Conservation (phyloP, 345 rosid genomes). For the Acer yangbiense region DNA sequence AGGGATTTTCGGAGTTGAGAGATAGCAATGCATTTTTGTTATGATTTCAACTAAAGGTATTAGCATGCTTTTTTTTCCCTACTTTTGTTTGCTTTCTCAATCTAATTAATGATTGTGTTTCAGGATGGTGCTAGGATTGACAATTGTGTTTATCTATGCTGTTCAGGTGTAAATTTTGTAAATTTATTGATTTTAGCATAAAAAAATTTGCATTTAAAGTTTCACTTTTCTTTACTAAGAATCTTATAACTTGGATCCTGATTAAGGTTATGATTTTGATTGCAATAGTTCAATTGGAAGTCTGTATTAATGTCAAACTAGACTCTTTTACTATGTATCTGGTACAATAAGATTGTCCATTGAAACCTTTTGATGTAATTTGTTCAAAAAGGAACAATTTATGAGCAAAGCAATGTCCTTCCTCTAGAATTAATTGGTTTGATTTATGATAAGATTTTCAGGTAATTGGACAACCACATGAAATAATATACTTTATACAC, state of each 20-base stretch:
- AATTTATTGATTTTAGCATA: neutral
- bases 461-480: too few species aligned
- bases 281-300: neutral
- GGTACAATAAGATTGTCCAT: neutral
- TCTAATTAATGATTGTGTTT: neutral
- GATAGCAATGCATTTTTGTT: constrained; percentile 7
- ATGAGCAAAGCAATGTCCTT: too few species aligned
- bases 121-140: neutral
- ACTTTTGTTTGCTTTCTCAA: neutral
- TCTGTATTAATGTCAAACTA: neutral
- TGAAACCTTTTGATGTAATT: too few species aligned
- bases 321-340: neutral
- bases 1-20: constrained; percentile 54
- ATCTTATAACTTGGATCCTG: neutral
- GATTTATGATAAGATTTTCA: too few species aligned
- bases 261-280: neutral
- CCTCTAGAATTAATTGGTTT: too few species aligned
- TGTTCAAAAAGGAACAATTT: too few species aligned
- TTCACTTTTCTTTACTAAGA: neutral
- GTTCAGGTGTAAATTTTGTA: neutral
- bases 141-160: neutral
- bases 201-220: neutral
- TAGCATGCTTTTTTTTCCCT: neutral
- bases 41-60: constrained; percentile 11
- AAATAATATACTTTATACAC: too few species aligned